Evolutionary conservation across 305 asterid species (phyloP).

Genomic region (Coffea humblotiana): DNA sequence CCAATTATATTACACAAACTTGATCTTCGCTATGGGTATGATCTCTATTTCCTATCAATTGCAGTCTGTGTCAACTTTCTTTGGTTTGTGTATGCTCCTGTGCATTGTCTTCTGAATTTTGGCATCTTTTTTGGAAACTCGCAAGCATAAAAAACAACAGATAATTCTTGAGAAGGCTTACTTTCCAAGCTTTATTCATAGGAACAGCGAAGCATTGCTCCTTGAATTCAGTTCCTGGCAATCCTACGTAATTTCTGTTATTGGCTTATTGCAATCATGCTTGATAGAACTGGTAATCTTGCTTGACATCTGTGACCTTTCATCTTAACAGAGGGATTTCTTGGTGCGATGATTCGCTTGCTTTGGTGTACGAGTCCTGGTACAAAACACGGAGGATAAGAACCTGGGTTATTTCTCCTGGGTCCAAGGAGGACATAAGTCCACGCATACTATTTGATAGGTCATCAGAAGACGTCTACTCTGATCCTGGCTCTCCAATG

Average conservation of each 20-base stretch:
- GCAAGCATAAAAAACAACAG: background rate
- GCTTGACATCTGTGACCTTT: too few species aligned
- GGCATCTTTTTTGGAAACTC: background rate
- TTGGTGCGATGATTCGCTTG: slow-evolving; percentile 92
- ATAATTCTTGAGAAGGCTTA: background rate
- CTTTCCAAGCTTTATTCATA: background rate
- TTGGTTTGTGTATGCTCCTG: background rate
- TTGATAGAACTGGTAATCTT: slow-evolving; percentile 10
- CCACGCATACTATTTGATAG: slow-evolving; percentile 89
- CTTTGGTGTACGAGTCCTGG: slow-evolving; percentile 97
- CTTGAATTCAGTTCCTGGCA: background rate
- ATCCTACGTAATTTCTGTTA: background rate
- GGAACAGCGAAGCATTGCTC: background rate
- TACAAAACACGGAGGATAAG: slow-evolving; percentile 73
- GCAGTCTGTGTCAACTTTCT: background rate
- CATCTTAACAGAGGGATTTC: slow-evolving; percentile 65
- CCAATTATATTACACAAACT: slow-evolving; percentile 81
- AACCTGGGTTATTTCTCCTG: slow-evolving; percentile 88
- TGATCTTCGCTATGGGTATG: slow-evolving; percentile 89
- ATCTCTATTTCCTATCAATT: slow-evolving; percentile 2
- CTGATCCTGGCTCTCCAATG: slow-evolving; percentile 99
- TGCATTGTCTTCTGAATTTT: background rate
- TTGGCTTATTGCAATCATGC: background rate
- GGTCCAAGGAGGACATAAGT: slow-evolving; percentile 50
- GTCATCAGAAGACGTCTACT: slow-evolving; percentile 98